These are phyloP conservation scores for Daldinia eschscholtzii DNA, from an alignment of 2,329 filamentous ascomycete genomes.

Conservation along the genomic window DNA sequence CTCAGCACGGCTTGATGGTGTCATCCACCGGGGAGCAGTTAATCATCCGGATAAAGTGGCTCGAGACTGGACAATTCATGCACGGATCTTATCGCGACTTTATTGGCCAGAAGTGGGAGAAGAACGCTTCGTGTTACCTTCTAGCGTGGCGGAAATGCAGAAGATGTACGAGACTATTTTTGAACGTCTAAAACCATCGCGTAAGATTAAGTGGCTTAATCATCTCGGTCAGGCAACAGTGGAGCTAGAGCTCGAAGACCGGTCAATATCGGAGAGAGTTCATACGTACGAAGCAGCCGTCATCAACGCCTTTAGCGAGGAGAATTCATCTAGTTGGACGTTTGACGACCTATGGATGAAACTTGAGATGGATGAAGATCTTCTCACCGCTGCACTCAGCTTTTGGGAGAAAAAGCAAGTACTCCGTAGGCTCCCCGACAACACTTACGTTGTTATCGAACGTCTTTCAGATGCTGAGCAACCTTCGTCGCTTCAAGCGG, in stretches of 20 bases:
- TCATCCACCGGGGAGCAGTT: conserved; percentile 66
- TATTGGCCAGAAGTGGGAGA: conserved; percentile 90
- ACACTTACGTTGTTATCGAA: conserved; percentile 77
- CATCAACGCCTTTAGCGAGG: conserved; percentile 78
- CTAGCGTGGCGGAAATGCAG: conserved; percentile 71
- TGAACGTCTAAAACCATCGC: conserved; percentile 81
- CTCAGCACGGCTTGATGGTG: conserved; percentile 78
- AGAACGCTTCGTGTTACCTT: conserved; percentile 75
- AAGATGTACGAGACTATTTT: conserved; percentile 80
- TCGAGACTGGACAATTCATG: conserved; percentile 67
- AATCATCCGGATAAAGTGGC: conserved; percentile 46
- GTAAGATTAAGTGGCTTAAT: conserved; percentile 90
- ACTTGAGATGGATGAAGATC: conserved; percentile 80
- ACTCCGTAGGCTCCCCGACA: conserved; percentile 67
- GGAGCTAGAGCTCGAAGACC: conserved; percentile 85
- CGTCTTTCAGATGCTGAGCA: conserved; percentile 61
- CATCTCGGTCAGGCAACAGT: conserved; percentile 84
- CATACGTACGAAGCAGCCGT: conserved; percentile 89
- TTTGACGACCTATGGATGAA: conserved; percentile 65
- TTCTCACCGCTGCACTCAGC: conserved; percentile 73
- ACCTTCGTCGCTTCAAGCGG: conserved; percentile 41
- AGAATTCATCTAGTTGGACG: conserved; percentile 56
- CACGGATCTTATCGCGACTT: conserved; percentile 89
- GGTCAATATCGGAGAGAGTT: conserved; percentile 77
- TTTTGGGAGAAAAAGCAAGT: conserved; percentile 81